phyloP scores from a whole-genome alignment of 495 filamentous ascomycete species.

The Trichocladium uniseriatum region DNA sequence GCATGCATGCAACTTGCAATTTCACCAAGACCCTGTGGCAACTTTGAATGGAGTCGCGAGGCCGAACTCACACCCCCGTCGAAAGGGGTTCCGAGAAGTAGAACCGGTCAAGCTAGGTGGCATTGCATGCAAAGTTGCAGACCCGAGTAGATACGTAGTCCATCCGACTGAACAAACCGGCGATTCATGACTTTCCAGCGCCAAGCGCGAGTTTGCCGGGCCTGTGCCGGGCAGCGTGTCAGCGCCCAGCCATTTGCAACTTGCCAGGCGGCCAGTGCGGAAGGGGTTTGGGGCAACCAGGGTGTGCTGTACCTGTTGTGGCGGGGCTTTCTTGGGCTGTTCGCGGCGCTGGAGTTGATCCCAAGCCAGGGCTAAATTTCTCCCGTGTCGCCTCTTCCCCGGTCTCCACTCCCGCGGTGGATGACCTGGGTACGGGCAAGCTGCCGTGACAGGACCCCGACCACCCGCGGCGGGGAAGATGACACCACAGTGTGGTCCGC shows the following conservation, averaged over 20 bases:
- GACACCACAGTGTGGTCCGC: slow-evolving; percentile 14
- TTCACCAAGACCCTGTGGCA: not conserved
- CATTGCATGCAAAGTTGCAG: too few relatives aligned
- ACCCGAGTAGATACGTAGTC: too few relatives aligned
- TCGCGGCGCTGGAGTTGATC: slow-evolving; percentile 1
- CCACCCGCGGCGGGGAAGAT: slow-evolving; percentile 24
- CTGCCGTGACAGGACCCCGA: slow-evolving; percentile 27
- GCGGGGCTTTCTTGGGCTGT: not conserved
- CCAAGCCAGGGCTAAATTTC: slow-evolving; percentile 29
- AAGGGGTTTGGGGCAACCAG: too few relatives aligned
- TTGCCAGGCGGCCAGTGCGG: not conserved
- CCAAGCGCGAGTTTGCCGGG: not conserved
- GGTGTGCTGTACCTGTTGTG: not conserved
- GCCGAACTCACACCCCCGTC: not conserved
- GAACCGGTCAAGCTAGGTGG: too few relatives aligned
- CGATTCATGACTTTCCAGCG: slow-evolving; percentile 1
- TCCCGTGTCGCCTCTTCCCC: slow-evolving; percentile 19
- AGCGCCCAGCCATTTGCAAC: not conserved
- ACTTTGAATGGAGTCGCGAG: not conserved
- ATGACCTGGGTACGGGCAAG: slow-evolving; percentile 19
- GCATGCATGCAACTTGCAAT: too few relatives aligned
- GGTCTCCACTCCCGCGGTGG: slow-evolving; percentile 19
- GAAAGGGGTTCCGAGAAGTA: too few relatives aligned
- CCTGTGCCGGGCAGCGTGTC: not conserved
- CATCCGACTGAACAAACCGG: not conserved